Evolutionary conservation across 768 basidiomycete genomes (phyloP), one percentile per base, ranked within the genome.

Genomic region (Suillus plorans): DNA sequence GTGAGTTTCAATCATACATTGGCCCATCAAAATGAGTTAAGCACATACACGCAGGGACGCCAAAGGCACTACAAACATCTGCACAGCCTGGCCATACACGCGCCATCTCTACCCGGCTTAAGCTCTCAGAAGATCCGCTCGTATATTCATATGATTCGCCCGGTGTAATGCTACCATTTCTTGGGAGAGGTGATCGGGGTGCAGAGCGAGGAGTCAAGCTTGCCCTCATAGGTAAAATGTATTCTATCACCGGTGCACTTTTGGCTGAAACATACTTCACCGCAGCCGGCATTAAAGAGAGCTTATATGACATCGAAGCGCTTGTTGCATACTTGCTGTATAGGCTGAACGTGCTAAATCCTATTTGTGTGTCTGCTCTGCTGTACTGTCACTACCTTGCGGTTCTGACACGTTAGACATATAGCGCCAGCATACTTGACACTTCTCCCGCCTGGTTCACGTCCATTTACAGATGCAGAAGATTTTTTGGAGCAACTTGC

Each of bases 61-160:
- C 94, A 34, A 98, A 99, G 79, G 95, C 94, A 1, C 85, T 99
- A 67, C 86, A 87, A 63, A 97, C 94, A 2, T 94, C 92, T 25
- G 87, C 93, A 2, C 88, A 92, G 70, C 95, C 97, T 1, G 97
- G 97, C 20, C 83, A 94, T 72, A 99, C 97, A 20, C 89, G 91
- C 61, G 86, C 91, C 45, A 78, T 98, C 50, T 97, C 96, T 6
- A 97, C 92, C 12, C 87, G 94, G 41, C 81, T 99, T 52, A 95
- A 95, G 77, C 81, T 99, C 61, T 90, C 87, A 31, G 75, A 90
- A 64, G 83, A 89, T 62, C 95, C 95, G 3, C 79, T 87, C 9
- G 89, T 97, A 13, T 99, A 99, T 79, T 92, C 97, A 5, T 95
- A 90, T 71, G 97, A 99, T 80, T 89, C 94, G 10, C 97, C 97